These are phyloP conservation scores for Suhomyces chickasaworum DNA, from an alignment of 1,139 yeast genomes.

Conservation along the genomic window DNA sequence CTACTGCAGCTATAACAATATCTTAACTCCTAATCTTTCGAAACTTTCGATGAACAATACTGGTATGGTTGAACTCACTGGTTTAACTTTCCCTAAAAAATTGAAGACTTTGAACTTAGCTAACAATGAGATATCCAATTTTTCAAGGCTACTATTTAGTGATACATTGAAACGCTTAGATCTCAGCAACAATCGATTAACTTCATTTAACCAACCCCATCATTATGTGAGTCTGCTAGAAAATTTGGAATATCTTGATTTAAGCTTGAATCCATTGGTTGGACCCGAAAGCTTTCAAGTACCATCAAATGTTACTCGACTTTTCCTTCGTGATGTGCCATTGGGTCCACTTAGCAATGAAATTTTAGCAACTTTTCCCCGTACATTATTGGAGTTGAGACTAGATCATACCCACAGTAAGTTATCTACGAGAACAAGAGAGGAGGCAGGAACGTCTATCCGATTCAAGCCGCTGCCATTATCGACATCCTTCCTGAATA, in stretches of 20 bases:
- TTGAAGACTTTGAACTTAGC: constrained; percentile 21
- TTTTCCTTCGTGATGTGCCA: constrained; percentile 14
- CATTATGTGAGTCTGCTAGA: constrained; percentile 12
- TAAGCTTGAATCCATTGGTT: constrained; percentile 19
- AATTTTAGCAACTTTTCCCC: constrained; percentile 13
- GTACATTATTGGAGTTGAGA: constrained; percentile 11
- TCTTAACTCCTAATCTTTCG: constrained; percentile 21
- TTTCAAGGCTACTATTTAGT: constrained; percentile 18
- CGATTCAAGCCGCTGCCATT: background rate
- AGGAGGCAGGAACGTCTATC: background rate
- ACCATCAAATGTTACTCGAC: constrained; percentile 14
- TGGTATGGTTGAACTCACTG: constrained; percentile 24
- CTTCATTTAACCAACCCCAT: constrained; percentile 12
- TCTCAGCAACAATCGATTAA: constrained; percentile 20
- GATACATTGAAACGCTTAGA: constrained; percentile 16
- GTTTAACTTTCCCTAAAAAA: constrained; percentile 21
- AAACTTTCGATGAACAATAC: constrained; percentile 25
- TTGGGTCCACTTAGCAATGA: constrained; percentile 11
- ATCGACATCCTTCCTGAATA: background rate
- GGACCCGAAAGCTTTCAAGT: constrained; percentile 13
- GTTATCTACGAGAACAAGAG: background rate
- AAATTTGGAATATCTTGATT: constrained; percentile 15
- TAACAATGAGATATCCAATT: constrained; percentile 23
- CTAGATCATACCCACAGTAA: constrained; percentile 10
- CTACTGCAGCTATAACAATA: constrained; percentile 23